Evolutionary conservation across 1,139 yeast species (phyloP), one percentile per base, ranked within the genome.

Genomic region (Saccharomyces hybrid): DNA sequence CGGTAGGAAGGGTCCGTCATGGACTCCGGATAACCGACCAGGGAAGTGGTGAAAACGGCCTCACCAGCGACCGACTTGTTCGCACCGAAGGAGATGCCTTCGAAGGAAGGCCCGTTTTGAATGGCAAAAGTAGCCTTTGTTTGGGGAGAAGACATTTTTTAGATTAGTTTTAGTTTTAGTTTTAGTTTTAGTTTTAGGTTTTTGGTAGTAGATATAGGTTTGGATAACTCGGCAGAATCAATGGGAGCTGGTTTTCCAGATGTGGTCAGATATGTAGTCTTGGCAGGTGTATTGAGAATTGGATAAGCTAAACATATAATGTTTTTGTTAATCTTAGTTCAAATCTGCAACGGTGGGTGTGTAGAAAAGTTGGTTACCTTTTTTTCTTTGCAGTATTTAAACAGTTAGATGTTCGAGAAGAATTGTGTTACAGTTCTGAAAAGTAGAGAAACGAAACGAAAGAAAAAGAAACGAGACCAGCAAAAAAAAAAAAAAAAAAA

Each of bases 1-100:
- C 84, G 84, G 73, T 93, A 93, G 5, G 96, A 89, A 46, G 99
- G 99, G 71, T 93, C 99, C 28, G 98, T 91, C 96, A 93, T 91
- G 25, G 96, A 88, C 73, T 93, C 99, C 7, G 98, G 98, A 71
- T 93, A 93, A 16, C 99, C 99, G 13, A 93, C 99, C 68, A 93
- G 78, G 4, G 98, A 93, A 41, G 99, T 93, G 50, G 98, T 88
- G 77, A 93, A 93, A 48, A 93, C 99, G 16, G 97, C 96, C 73
- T 93, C 99, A 59, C 99, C 99, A 59, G 95, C 84, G 57, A 89
- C 82, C 64, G 89, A 88, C 62, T 85, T 84, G 72, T 89, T 83
- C 52, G 98, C 96, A 67, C 99, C 99, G 69, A 93, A 93, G 1
- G 98, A 91, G 67, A 82, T 84, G 47, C 99, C 99, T 65, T 81